phyloP scores from a whole-genome alignment of 2,329 filamentous ascomycete species.

The Neospermospora avenae region DNA sequence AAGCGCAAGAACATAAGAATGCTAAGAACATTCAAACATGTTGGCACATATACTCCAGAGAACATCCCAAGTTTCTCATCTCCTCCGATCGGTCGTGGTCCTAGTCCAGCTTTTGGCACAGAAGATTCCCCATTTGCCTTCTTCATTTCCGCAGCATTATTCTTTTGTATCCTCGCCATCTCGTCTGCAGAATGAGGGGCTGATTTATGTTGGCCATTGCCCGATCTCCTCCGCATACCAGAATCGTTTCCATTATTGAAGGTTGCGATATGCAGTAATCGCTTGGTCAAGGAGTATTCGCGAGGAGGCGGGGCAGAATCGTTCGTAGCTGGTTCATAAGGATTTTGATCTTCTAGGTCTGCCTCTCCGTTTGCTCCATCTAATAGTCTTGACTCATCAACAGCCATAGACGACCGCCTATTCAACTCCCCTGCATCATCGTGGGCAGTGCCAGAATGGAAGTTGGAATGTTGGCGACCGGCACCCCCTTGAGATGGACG shows the following conservation, averaged over 20 bases:
- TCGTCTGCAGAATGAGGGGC: conserved; percentile 16
- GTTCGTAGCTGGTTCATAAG: conserved; percentile 29
- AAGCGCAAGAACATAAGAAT: conserved; percentile 93
- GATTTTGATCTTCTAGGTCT: conserved; percentile 16
- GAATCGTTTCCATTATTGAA: conserved; percentile 11
- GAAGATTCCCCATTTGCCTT: conserved; percentile 33
- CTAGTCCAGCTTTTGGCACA: conserved; percentile 38
- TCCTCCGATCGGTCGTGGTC: conserved; percentile 38
- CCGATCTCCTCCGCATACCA: conserved; percentile 12
- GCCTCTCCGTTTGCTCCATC: not conserved
- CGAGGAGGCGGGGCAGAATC: conserved; percentile 27
- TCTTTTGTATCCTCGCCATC: conserved; percentile 22
- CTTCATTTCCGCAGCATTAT: conserved; percentile 28
- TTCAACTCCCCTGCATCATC: conserved; percentile 44
- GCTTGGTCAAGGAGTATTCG: conserved; percentile 27
- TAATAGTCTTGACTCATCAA: conserved; percentile 12
- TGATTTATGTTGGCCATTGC: conserved; percentile 12
- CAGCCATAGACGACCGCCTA: conserved; percentile 35
- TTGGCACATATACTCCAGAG: conserved; percentile 80
- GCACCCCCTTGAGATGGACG: conserved; percentile 7
- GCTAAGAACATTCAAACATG: conserved; percentile 83
- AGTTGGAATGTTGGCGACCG: conserved; percentile 38
- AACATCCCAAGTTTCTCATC: conserved; percentile 69
- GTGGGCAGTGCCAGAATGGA: conserved; percentile 42
- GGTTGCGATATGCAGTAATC: conserved; percentile 22